phyloP scores from a whole-genome alignment of 345 rosid species.

The Salix suchowensis region DNA sequence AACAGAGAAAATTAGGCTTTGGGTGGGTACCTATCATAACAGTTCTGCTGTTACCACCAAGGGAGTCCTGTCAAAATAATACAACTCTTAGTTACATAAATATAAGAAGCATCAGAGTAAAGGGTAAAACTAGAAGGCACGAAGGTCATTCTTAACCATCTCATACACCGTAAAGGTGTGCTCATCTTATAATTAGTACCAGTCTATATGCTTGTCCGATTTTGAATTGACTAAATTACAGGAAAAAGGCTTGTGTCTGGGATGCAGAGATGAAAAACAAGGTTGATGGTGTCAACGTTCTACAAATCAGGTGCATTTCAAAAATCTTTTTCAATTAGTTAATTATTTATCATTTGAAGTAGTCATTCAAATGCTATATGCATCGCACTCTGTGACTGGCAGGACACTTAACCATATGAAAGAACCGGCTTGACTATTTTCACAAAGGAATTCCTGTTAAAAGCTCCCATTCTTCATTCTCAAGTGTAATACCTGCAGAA shows the following conservation, averaged over 20 bases:
- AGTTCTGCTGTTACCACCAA: conserved; percentile 98
- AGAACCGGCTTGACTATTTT: neutral
- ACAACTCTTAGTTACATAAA: neutral
- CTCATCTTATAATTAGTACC: neutral
- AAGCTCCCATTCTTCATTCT: neutral
- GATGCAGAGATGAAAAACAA: neutral
- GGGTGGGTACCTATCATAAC: conserved; percentile 79
- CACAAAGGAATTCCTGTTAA: neutral
- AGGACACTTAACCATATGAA: neutral
- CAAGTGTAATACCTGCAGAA: conserved; percentile 64
- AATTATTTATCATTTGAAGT: neutral
- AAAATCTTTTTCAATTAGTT: neutral
- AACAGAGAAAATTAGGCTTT: neutral
- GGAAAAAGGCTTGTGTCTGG: neutral
- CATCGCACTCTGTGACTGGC: neutral
- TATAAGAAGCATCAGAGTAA: neutral
- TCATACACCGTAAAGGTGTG: neutral
- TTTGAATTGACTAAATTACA: neutral
- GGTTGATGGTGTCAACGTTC: neutral
- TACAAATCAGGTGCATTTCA: neutral
- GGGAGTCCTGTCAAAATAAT: conserved; percentile 74
- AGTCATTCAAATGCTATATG: neutral
- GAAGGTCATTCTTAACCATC: neutral
- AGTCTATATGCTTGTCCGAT: neutral
- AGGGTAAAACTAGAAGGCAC: neutral